Conservation (phyloP, 2,329 filamentous ascomycete species). For the Aspergillus neotritici region DNA sequence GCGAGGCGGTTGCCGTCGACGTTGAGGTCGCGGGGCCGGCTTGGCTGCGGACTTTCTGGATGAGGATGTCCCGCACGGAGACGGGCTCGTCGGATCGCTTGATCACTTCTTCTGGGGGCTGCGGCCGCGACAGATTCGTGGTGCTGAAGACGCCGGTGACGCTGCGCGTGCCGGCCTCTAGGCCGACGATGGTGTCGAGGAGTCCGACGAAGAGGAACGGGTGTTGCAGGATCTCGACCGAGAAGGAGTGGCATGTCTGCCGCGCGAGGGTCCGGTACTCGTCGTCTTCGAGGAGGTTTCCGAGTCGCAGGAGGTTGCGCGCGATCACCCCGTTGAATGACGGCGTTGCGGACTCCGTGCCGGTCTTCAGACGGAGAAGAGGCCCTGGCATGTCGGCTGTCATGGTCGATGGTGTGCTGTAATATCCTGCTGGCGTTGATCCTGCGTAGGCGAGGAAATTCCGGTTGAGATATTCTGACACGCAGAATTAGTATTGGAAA, state of each 20-base stretch:
- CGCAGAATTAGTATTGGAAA: conserved; percentile 7
- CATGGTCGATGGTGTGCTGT: conserved; percentile 39
- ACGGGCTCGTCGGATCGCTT: conserved; percentile 18
- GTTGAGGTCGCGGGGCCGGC: conserved; percentile 29
- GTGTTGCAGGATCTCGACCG: conserved; percentile 86
- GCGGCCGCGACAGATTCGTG: conserved; percentile 13
- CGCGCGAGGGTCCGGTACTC: conserved; percentile 60
- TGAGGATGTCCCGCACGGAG: conserved; percentile 25
- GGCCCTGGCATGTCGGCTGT: conserved; percentile 55
- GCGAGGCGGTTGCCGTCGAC: conserved; percentile 26
- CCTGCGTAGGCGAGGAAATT: conserved; percentile 67
- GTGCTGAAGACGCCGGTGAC: conserved; percentile 51
- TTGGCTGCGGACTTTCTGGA: conserved; percentile 30
- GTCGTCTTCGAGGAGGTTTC: conserved; percentile 61
- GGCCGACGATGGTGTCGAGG: conserved; percentile 67
- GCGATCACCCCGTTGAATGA: conserved; percentile 86
- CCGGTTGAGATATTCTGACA: conserved; percentile 61
- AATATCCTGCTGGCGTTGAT: conserved; percentile 36
- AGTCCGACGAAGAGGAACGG: conserved; percentile 86
- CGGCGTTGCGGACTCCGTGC: conserved; percentile 87
- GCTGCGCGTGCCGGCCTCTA: conserved; percentile 62
- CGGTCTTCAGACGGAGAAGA: conserved; percentile 85
- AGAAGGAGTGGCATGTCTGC: conserved; percentile 76
- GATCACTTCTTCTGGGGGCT: conserved; percentile 12
- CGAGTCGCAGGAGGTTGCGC: conserved; percentile 77